Evolutionary conservation across 1,284 basidiomycete species (phyloP).

Genomic region (Malassezia nana): DNA sequence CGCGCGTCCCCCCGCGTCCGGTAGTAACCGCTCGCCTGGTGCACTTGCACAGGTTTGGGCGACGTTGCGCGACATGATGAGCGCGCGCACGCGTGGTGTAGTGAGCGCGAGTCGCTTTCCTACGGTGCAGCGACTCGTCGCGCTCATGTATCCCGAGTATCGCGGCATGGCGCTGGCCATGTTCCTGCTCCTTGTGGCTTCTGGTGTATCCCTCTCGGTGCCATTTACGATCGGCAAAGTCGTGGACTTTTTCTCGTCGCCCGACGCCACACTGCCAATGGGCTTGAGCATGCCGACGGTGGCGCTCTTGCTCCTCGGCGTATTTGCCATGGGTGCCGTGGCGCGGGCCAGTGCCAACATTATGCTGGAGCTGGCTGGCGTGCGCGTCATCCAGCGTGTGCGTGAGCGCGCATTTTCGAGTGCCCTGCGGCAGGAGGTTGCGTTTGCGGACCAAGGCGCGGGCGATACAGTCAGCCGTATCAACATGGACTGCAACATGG

Average conservation of each 20-base stretch:
- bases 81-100: constrained; percentile 1
- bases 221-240: constrained; percentile 46
- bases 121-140: constrained; percentile 34
- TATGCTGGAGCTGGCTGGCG: constrained; percentile 71
- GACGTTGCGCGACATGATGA: constrained; percentile 14
- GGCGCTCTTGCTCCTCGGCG: constrained; percentile 61
- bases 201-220: constrained; percentile 61
- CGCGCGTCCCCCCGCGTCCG: too few relatives aligned
- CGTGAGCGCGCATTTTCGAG: constrained; percentile 72
- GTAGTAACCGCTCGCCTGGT: background rate
- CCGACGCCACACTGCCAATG: constrained; percentile 26
- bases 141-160: constrained; percentile 40
- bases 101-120: constrained; percentile 23
- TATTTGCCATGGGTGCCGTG: constrained; percentile 77
- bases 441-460: constrained; percentile 69
- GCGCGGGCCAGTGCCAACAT: constrained; percentile 82
- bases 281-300: constrained; percentile 67
- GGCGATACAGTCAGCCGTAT: constrained; percentile 87
- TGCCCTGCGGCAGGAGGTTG: constrained; percentile 72
- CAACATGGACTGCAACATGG: constrained; percentile 82
- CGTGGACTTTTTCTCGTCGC: constrained; percentile 45
- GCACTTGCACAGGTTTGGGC: background rate
- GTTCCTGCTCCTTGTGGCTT: constrained; percentile 47
- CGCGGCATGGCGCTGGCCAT: constrained; percentile 34
- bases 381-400: constrained; percentile 80